Evolutionary conservation across 305 asterid species (phyloP), one percentile per base, ranked within the genome.

Genomic region (Fraxinus sp.): DNA sequence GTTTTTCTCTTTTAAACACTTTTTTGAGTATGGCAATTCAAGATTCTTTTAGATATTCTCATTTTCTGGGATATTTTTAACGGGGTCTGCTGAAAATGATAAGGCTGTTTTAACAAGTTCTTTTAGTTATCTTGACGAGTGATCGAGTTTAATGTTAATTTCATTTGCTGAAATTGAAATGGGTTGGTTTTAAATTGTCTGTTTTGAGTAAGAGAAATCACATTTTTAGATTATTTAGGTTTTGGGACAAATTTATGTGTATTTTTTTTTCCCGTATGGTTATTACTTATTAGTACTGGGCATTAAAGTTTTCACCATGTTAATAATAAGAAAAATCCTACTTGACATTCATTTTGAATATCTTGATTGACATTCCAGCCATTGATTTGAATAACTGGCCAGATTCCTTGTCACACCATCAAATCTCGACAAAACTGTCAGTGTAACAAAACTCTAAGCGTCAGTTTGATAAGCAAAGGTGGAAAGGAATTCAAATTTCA

Each of bases 131-230:
- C 74, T 70, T 46, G n/a, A 39, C 20, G 49, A 81, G 28, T 6
- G 80, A 55, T 83, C 74, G 83, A 52, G n/a, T 72, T 82, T 78
- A 46, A 14, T 71, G 82, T 66, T 18, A 46, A 28, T 82, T n/a
- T 2, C 26, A 75, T 14, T 59, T 75, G 18, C 30, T 37, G 66
- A 77, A 43, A 75, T 71, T 68, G 4, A 46, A 73, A 68, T 37
- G 16, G 33, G 5, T 70, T 73, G 20, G 41, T 81, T 55, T 78
- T 57, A 22, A 68, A 59, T 46, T 68, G 8, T 49, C 73, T 22
- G 43, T 78, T 62, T 66, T 30, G 77, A 77, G 49, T 32, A 5
- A 24, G 62, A 22, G 35, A 26, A 71, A 49, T 8, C 62, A 14
- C 35, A 14, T 13, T 41, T 32, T 62, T 13, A 46, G 81, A 37